phyloP scores from a whole-genome alignment of 2,329 filamentous ascomycete species.

The Tolypocladium tropicale region DNA sequence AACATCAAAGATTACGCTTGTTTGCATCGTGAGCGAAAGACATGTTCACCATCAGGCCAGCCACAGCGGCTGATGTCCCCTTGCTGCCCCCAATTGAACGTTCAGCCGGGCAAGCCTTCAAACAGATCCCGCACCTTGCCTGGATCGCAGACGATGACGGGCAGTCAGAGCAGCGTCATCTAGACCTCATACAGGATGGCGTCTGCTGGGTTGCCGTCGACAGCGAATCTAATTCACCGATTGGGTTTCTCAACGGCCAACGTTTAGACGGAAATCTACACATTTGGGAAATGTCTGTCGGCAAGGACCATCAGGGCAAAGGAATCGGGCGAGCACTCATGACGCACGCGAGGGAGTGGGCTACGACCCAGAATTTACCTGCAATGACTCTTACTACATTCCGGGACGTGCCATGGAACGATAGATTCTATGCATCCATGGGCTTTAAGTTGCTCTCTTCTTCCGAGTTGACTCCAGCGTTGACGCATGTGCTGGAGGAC shows the following conservation, averaged over 20 bases:
- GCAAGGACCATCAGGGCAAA: constrained; percentile 1
- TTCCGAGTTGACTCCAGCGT: background rate
- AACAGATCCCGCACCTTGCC: constrained; percentile 3
- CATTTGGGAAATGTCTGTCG: constrained; percentile 8
- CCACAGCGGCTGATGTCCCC: constrained; percentile 1
- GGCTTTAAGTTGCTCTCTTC: background rate
- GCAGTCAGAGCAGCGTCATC: constrained; percentile 4
- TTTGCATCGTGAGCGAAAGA: background rate
- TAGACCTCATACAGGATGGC: constrained; percentile 2
- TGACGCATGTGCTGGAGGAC: background rate
- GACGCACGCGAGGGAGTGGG: background rate
- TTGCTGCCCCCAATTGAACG: constrained; percentile 4
- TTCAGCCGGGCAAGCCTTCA: constrained; percentile 6
- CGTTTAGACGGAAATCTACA: constrained; percentile 3
- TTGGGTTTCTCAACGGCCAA: constrained; percentile 7
- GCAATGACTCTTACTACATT: constrained; percentile 7
- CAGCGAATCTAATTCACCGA: background rate
- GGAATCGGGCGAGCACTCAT: constrained; percentile 5
- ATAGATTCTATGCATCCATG: constrained; percentile 3
- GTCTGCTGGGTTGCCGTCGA: constrained; percentile 5
- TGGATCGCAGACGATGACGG: constrained; percentile 5
- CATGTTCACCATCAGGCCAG: constrained; percentile 1
- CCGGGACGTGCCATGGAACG: constrained; percentile 6
- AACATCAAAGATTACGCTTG: background rate
- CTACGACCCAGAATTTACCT: background rate